Evolutionary conservation across 1,139 yeast species (phyloP), one percentile per base, ranked within the genome.

Genomic region (Nakaseomyces uthaithaninus): DNA sequence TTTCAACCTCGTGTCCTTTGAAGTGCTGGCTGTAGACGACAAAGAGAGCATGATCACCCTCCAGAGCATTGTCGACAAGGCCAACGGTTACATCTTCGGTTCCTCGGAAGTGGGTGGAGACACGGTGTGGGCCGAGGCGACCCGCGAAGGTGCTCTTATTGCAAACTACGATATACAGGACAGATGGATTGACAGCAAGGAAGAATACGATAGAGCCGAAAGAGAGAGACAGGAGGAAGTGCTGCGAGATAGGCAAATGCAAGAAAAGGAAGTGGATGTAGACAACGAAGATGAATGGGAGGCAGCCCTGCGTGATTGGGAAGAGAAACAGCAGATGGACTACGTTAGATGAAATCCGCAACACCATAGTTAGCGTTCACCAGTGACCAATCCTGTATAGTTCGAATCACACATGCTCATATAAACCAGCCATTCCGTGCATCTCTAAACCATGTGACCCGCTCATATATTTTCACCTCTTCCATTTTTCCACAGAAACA

Each of bases 101-200:
- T 67, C 87, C 2, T 82, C 87, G 25, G 99, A 93, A 52, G 71
- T 89, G 11, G 95, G 96, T 3, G 97, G 97, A 14, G 99, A 93
- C 58, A 75, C 93, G 0, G 78, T 91, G 3, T 93, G 98, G 98
- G 83, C 89, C 12, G 95, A 89, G 52, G 95, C 96, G 0, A 74
- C 91, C 1, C 71, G 98, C 47, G 91, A 84, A 51, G 84, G 87
- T 2, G 68, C 71, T 0, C 75, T 72, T 3, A 50, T 58, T 37
- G 57, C 52, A 17, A 59, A 60, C 34, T 68, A 80, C 5, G 95
- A 89, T 57, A 75, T 87, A 5, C 98, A 93, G 51, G 98, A 93
- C 51, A 69, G 99, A 46, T 93, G 99, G 99, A 75, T 93, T 10
- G 96, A 86, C 43, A 71, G 78, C 49, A 91, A 89, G 57, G 82